These are phyloP conservation scores for Hypoxylon intermedium DNA, from an alignment of 495 filamentous ascomycete species.

Conservation along the genomic window DNA sequence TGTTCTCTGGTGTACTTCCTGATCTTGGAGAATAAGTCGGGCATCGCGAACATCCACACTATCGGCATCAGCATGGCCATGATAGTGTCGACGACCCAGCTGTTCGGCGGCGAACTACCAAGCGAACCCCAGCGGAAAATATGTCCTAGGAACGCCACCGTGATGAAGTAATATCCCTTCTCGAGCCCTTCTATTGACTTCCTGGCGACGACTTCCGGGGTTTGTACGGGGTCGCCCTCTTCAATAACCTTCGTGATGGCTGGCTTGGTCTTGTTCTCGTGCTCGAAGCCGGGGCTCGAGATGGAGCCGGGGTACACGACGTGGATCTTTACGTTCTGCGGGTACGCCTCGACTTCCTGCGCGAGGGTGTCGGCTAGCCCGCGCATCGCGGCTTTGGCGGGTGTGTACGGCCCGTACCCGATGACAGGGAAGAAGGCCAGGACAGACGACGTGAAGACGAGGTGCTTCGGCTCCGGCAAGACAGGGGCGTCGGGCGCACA, in stretches of 20 bases:
- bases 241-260: slow-evolving; percentile 82
- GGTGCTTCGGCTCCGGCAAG: slow-evolving; percentile 65
- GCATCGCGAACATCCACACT: slow-evolving; percentile 66
- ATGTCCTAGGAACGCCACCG: slow-evolving; percentile 71
- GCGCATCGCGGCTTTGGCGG: slow-evolving; percentile 85
- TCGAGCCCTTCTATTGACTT: slow-evolving; percentile 77
- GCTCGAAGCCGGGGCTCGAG: slow-evolving; percentile 72
- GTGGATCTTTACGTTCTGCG: slow-evolving; percentile 76
- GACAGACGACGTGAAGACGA: slow-evolving; percentile 86
- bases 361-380: slow-evolving; percentile 80
- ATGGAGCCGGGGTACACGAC: slow-evolving; percentile 88
- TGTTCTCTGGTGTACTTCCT: slow-evolving; percentile 64
- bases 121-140: slow-evolving; percentile 68
- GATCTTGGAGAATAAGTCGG: slow-evolving; percentile 66
- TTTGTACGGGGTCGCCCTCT: slow-evolving; percentile 79
- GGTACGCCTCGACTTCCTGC: slow-evolving; percentile 85
- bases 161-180: slow-evolving; percentile 77
- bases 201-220: slow-evolving; percentile 75
- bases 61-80: slow-evolving; percentile 62
- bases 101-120: slow-evolving; percentile 66
- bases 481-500: slow-evolving; percentile 57
- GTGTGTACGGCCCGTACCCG: slow-evolving; percentile 87
- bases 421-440: slow-evolving; percentile 76
- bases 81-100: slow-evolving; percentile 66
- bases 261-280: slow-evolving; percentile 83